Conservation (phyloP, 208 protist species). For the Eutreptiella sp. region DNA sequence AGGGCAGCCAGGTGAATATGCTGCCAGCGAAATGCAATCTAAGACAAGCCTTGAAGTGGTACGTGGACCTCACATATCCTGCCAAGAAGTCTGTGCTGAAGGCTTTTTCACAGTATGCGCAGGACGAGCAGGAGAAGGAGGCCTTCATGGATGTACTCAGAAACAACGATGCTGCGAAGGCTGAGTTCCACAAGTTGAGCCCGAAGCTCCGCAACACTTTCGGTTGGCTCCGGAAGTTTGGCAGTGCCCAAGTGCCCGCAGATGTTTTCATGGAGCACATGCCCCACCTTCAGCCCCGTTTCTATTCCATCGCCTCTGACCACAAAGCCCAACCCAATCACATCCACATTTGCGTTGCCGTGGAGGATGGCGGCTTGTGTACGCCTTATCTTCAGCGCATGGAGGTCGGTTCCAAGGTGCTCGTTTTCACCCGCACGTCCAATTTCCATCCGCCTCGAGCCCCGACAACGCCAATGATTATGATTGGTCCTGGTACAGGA, state of each 20-base stretch:
- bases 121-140: conserved; percentile 58
- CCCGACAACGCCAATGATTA: conserved; percentile 71
- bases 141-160: conserved; percentile 59
- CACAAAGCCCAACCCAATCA: conserved; percentile 52
- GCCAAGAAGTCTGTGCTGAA: conserved; percentile 80
- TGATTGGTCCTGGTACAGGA: conserved; percentile 91
- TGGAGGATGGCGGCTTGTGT: conserved; percentile 79
- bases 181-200: conserved; percentile 60
- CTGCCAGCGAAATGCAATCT: too few species aligned
- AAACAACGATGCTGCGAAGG: conserved; percentile 57
- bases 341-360: conserved; percentile 70
- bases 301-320: conserved; percentile 92
- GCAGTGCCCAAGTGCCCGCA: conserved; percentile 64
- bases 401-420: conserved; percentile 54
- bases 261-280: conserved; percentile 81
- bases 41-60: conserved; percentile 80
- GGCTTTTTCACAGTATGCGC: conserved; percentile 73
- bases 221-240: conserved; percentile 70
- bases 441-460: conserved; percentile 73
- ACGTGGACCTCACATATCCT: conserved; percentile 66
- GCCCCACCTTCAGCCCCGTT: conserved; percentile 80
- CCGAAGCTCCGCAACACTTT: conserved; percentile 58
- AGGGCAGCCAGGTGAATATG: too few species aligned
- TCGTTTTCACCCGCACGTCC: conserved; percentile 81
- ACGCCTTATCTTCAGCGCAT: conserved; percentile 70